These are phyloP conservation scores for Alternaria postmessia DNA, from an alignment of 2,329 filamentous ascomycete species.

Conservation along the genomic window DNA sequence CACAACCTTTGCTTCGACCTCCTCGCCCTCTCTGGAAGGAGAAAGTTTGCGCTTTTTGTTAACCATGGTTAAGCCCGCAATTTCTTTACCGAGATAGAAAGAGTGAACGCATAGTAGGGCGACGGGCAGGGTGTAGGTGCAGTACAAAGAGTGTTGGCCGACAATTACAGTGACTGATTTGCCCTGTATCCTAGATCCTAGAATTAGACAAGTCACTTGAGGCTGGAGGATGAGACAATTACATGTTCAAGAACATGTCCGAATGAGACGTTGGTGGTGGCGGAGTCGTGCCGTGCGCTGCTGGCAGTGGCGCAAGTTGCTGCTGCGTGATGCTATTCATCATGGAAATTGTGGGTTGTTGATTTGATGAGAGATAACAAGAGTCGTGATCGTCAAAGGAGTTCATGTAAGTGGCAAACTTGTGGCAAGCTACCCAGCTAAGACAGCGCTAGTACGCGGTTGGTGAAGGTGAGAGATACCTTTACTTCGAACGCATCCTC, in stretches of 20 bases:
- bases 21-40: background rate
- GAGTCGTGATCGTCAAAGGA: background rate
- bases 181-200: conserved; percentile 18
- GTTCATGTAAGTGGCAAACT: background rate
- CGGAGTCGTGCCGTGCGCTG: background rate
- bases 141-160: background rate
- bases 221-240: background rate
- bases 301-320: background rate
- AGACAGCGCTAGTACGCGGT: background rate
- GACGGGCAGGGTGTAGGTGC: conserved; percentile 16
- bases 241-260: conserved; percentile 17
- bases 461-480: background rate
- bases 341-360: background rate
- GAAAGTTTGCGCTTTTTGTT: conserved; percentile 25
- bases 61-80: background rate
- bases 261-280: background rate
- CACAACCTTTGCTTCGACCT: background rate
- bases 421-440: background rate
- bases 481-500: background rate
- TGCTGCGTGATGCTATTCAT: background rate
- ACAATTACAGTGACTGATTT: conserved; percentile 12
- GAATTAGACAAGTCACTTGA: background rate
- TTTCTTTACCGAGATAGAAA: conserved; percentile 12
- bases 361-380: background rate
- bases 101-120: conserved; percentile 21